Evolutionary conservation across 352 stramenopile genomes (phyloP).

Genomic region (Phytophthora tubulina): DNA sequence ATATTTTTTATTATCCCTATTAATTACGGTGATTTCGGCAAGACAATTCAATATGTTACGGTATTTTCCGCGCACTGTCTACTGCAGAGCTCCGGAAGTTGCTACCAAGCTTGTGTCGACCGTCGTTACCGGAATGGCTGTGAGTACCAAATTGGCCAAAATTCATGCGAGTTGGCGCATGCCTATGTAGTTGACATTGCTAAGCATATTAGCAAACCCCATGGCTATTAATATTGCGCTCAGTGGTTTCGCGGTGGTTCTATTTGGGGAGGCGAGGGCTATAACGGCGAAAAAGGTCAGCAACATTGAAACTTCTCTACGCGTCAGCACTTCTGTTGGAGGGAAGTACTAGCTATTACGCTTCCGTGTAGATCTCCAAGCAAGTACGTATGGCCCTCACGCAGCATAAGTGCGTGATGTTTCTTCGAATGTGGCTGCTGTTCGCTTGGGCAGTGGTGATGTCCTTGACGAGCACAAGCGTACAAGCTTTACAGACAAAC

Average conservation of each 20-base stretch:
- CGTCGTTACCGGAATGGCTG: too few relatives aligned
- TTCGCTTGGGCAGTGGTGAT: constrained; percentile 15
- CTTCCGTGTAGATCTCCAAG: neutral
- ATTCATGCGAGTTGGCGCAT: too few relatives aligned
- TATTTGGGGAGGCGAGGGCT: constrained; percentile 9
- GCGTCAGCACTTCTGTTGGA: neutral
- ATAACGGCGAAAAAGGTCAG: constrained; percentile 29
- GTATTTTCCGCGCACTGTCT: too few relatives aligned
- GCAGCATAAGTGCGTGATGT: constrained; percentile 1
- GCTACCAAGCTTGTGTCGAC: too few relatives aligned
- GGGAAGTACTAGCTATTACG: constrained; percentile 1
- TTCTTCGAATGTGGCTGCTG: constrained; percentile 15
- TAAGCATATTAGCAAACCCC: too few relatives aligned
- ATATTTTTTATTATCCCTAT: too few relatives aligned
- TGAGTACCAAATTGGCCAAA: too few relatives aligned
- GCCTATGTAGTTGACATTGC: too few relatives aligned
- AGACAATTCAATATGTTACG: too few relatives aligned
- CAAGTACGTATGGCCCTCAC: neutral
- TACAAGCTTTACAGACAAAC: constrained; percentile 55
- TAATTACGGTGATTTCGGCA: too few relatives aligned
- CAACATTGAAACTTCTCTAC: constrained; percentile 14
- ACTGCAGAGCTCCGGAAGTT: too few relatives aligned
- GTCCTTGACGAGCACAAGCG: neutral
- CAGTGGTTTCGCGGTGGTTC: constrained; percentile 8
- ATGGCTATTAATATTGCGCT: neutral